Conservation (phyloP, 2,329 filamentous ascomycete genomes). For the Verticillium dahliae region DNA sequence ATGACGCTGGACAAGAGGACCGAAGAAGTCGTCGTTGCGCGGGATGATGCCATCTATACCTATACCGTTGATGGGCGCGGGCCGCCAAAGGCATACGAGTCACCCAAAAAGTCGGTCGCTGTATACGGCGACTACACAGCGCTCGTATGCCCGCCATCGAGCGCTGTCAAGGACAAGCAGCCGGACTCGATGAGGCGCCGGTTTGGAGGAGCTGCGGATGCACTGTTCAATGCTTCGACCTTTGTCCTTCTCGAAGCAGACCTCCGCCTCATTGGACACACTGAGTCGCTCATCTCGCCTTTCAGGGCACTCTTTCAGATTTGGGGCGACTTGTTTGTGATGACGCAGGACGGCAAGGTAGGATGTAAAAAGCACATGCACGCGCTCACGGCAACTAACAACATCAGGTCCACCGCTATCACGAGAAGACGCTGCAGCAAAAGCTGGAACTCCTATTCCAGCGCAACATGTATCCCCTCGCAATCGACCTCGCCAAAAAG, state of each 20-base stretch:
- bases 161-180: constrained; percentile 41
- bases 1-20: constrained; percentile 80
- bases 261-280: constrained; percentile 82
- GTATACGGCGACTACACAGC: constrained; percentile 82
- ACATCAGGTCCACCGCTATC: constrained; percentile 70
- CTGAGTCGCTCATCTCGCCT: constrained; percentile 74
- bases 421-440: constrained; percentile 84
- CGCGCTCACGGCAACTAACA: constrained; percentile 7
- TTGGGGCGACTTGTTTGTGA: constrained; percentile 88
- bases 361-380: neutral
- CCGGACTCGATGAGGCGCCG: constrained; percentile 60
- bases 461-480: constrained; percentile 83
- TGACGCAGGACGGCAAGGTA: constrained; percentile 89
- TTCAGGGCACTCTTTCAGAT: constrained; percentile 76
- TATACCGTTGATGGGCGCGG: constrained; percentile 82
- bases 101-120: constrained; percentile 74
- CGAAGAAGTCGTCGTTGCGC: constrained; percentile 82
- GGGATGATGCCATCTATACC: constrained; percentile 93
- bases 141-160: constrained; percentile 68
- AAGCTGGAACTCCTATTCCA: constrained; percentile 92
- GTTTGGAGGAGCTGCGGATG: constrained; percentile 69
- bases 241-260: constrained; percentile 92
- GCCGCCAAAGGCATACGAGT: constrained; percentile 85
- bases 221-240: constrained; percentile 77
- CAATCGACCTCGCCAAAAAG: constrained; percentile 89